Conservation (phyloP, 495 filamentous ascomycete genomes). For the Penicillium samsonianum region DNA sequence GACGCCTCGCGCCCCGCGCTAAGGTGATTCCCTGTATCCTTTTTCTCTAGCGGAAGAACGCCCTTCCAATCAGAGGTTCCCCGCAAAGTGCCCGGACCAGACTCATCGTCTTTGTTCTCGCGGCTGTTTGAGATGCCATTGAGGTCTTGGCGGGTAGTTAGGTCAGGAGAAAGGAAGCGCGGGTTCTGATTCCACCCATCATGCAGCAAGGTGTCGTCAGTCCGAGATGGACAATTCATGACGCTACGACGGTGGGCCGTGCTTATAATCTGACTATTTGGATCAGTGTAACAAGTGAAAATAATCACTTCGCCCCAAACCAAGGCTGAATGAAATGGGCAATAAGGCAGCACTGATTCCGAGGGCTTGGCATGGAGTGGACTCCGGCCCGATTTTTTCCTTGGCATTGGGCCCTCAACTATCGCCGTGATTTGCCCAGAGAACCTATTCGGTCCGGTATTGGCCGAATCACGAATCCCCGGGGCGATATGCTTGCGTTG, state of each 20-base stretch:
- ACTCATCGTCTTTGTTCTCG: slow-evolving; percentile 19
- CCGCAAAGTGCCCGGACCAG: neutral
- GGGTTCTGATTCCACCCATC: slow-evolving; percentile 58
- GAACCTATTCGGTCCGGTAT: neutral
- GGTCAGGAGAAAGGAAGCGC: slow-evolving; percentile 48
- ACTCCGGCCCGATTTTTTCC: slow-evolving; percentile 14
- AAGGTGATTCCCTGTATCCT: slow-evolving; percentile 13
- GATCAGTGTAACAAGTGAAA: neutral
- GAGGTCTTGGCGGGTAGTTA: slow-evolving; percentile 60
- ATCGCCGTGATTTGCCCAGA: neutral
- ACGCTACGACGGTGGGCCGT: slow-evolving; percentile 8
- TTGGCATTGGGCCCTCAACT: slow-evolving; percentile 13
- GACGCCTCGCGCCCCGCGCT: slow-evolving; percentile 21
- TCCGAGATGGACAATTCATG: slow-evolving; percentile 62
- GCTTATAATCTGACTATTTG: neutral
- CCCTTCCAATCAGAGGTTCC: slow-evolving; percentile 18
- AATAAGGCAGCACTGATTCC: slow-evolving; percentile 13
- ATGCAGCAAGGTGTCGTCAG: slow-evolving; percentile 50
- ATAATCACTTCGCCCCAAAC: neutral
- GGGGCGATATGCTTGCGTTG: neutral
- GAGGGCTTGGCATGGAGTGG: slow-evolving; percentile 15
- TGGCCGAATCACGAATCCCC: neutral
- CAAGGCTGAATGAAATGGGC: too few relatives aligned
- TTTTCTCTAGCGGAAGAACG: slow-evolving; percentile 6
- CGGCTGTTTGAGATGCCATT: slow-evolving; percentile 45